Evolutionary conservation across 1,284 basidiomycete species (phyloP).

Genomic region (Ustilago lituana): DNA sequence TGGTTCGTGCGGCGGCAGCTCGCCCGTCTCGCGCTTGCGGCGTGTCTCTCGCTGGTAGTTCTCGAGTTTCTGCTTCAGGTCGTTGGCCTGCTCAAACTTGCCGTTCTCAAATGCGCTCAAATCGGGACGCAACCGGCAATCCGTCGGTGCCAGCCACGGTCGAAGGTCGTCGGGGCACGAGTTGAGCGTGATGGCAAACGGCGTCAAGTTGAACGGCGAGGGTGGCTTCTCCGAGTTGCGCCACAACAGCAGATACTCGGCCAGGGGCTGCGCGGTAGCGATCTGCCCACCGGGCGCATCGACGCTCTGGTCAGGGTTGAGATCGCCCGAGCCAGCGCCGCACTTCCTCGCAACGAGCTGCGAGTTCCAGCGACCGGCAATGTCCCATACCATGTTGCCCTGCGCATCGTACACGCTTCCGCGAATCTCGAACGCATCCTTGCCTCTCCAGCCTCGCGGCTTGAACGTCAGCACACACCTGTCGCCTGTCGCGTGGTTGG

Average conservation of each 20-base stretch:
- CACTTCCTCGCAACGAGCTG: constrained; percentile 84
- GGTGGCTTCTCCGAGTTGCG: constrained; percentile 79
- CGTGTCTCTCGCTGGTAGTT: constrained; percentile 85
- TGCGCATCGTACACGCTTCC: constrained; percentile 79
- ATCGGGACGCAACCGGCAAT: constrained; percentile 91
- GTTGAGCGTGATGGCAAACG: constrained; percentile 93
- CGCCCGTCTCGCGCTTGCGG: constrained; percentile 80
- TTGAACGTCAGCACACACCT: constrained; percentile 91
- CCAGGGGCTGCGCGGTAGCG: constrained; percentile 68
- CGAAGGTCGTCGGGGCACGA: constrained; percentile 77
- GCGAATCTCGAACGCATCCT: constrained; percentile 89
- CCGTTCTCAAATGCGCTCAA: constrained; percentile 94
- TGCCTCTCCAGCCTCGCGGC: constrained; percentile 91
- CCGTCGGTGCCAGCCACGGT: constrained; percentile 85
- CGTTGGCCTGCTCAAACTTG: constrained; percentile 88
- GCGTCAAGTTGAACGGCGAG: constrained; percentile 78
- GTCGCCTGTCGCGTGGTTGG: constrained; percentile 92
- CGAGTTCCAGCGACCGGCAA: constrained; percentile 94
- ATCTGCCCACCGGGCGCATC: constrained; percentile 56
- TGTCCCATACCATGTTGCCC: constrained; percentile 82
- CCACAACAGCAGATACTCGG: constrained; percentile 86
- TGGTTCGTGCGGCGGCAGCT: constrained; percentile 78
- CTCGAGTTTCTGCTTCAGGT: constrained; percentile 85
- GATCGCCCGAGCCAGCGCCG: constrained; percentile 74
- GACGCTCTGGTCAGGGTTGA: constrained; percentile 76